phyloP scores from a whole-genome alignment of 805 yeast species.

The Wickerhamiella alocasiicola region DNA sequence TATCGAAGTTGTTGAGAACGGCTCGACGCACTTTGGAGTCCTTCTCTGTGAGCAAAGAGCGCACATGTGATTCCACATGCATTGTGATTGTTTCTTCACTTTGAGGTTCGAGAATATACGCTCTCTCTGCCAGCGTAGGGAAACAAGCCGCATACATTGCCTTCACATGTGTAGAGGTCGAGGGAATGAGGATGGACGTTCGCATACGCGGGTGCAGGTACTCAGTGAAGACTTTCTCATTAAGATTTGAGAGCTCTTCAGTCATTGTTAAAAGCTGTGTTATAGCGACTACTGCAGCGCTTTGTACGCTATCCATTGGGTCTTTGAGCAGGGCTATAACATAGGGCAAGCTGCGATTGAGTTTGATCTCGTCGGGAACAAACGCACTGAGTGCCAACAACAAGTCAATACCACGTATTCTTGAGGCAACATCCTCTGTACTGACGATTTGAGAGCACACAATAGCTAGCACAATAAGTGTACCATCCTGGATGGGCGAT shows the following conservation, averaged over 20 bases:
- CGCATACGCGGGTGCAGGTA: slow-evolving; percentile 63
- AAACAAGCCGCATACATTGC: slow-evolving; percentile 60
- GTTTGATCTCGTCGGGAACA: slow-evolving; percentile 66
- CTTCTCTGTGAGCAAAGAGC: slow-evolving; percentile 56
- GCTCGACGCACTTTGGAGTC: slow-evolving; percentile 56
- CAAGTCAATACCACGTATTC: slow-evolving; percentile 62
- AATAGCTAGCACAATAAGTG: slow-evolving; percentile 45
- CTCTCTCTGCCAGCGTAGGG: slow-evolving; percentile 55
- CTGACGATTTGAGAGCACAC: slow-evolving; percentile 50
- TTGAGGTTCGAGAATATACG: slow-evolving; percentile 31
- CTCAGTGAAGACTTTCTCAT: slow-evolving; percentile 67
- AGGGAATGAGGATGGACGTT: slow-evolving; percentile 31
- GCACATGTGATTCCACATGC: slow-evolving; percentile 54
- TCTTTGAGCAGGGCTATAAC: slow-evolving; percentile 63
- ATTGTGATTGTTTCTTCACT: slow-evolving; percentile 23
- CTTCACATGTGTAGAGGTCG: slow-evolving; percentile 36
- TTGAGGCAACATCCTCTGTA: slow-evolving; percentile 44
- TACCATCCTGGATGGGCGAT: slow-evolving; percentile 25
- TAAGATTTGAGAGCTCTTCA: slow-evolving; percentile 55
- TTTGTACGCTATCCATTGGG: slow-evolving; percentile 48
- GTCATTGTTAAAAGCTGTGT: slow-evolving; percentile 59
- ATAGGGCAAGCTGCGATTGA: slow-evolving; percentile 78
- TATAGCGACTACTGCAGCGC: slow-evolving; percentile 48
- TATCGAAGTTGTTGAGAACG: slow-evolving; percentile 55
- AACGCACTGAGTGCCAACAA: slow-evolving; percentile 64